Evolutionary conservation across 2,329 filamentous ascomycete genomes (phyloP), one percentile per base, ranked within the genome.

Genomic region (Hymenotorrendiella dingleyae): DNA sequence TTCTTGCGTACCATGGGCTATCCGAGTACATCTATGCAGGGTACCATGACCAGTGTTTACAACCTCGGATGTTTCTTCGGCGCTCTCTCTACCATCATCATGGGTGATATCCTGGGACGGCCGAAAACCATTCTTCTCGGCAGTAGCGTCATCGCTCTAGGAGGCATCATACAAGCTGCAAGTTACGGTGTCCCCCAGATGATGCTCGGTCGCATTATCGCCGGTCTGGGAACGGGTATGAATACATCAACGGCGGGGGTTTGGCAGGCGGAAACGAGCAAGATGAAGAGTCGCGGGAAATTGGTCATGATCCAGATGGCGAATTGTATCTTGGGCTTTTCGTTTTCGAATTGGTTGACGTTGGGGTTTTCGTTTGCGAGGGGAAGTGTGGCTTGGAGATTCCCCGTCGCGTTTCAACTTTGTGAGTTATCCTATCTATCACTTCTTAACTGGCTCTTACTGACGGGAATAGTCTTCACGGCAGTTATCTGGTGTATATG

Each of bases 211-310:
- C 63, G 66, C 5, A 58, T 67, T 9, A 62, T 56, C 19, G 48
- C 51, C 3, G 51, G 51, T 10, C 12, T 51, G 3, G 69, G 70
- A 1, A 71, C 68, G 44, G 71, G 71, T 19, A 67, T 69, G 52
- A 69, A 70, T 45, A 69, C 66, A 0, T 64, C 64, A 1, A 68
- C 94, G 60, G 82, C 96, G 42, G 86, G 86, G 36, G 95, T 90
- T 55, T 56, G 54, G 54, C 54, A 56, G 40, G 43, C 50, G 11
- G 54, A 56, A 46, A 54, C 52, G 3, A 48, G 41, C 26, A 52
- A 52, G 32, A 46, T 46, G 29, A 39, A 44, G 17, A 48, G 43
- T 33, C 38, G 54, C 22, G 52, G 54, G 17, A 54, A 56, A 36
- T 36, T 56, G 10, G 52, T 56, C n/a, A 50, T 54, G 19, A 53